These are phyloP conservation scores for Ceratocystis papillata DNA, from an alignment of 2,329 filamentous ascomycete species.

Conservation along the genomic window DNA sequence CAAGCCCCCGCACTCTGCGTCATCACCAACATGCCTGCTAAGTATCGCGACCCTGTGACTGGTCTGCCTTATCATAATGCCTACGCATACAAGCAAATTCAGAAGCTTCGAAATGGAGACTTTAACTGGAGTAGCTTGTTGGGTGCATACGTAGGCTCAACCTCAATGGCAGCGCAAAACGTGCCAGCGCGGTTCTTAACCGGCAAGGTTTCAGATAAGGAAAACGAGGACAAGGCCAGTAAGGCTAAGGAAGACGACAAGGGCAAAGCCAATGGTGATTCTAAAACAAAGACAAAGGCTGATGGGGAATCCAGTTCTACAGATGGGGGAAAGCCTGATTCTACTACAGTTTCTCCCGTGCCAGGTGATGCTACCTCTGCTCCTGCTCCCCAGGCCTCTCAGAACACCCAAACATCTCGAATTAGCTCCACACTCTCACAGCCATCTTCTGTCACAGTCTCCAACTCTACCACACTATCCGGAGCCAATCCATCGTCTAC, in stretches of 20 bases:
- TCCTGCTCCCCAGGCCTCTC: not conserved
- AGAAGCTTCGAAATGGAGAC: conserved; percentile 58
- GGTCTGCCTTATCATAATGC: conserved; percentile 70
- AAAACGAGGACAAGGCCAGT: not conserved
- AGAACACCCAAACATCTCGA: not conserved
- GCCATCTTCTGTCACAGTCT: not conserved
- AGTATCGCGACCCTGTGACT: conserved; percentile 75
- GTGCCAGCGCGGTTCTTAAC: conserved; percentile 65
- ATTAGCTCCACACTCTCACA: not conserved
- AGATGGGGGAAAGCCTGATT: not conserved
- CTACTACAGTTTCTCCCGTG: not conserved
- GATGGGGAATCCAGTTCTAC: not conserved
- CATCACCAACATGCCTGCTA: conserved; percentile 71
- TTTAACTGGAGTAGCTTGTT: conserved; percentile 74
- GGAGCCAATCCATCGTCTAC: not conserved
- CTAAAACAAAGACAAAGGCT: not conserved
- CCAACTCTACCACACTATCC: not conserved
- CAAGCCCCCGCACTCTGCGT: conserved; percentile 53
- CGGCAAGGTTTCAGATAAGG: not conserved
- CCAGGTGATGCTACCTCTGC: not conserved
- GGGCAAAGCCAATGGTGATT: not conserved
- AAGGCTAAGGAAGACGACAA: conserved; percentile 4
- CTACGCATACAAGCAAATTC: conserved; percentile 72
- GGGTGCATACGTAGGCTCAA: conserved; percentile 70
- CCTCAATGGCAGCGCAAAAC: conserved; percentile 54